Evolutionary conservation across 768 basidiomycete genomes (phyloP).

Genomic region (Suillus cothurnatus): DNA sequence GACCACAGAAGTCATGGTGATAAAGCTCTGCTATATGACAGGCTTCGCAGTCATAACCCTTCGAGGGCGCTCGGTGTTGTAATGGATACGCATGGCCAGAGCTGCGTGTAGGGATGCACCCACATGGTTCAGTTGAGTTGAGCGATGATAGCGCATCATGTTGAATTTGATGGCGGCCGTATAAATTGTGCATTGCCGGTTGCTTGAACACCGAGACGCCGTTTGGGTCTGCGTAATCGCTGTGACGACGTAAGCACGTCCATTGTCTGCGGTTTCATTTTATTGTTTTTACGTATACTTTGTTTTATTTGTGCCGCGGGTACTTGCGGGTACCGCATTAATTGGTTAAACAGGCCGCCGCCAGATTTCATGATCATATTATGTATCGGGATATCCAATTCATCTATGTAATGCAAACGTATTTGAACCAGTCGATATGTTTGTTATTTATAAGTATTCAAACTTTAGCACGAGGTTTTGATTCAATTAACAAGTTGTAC

Average conservation of each 20-base stretch:
- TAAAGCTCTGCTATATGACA: background rate
- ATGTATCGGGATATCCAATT: background rate
- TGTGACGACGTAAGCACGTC: background rate
- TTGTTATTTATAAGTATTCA: background rate
- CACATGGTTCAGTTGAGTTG: background rate
- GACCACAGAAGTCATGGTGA: background rate
- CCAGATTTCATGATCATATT: background rate
- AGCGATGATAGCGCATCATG: constrained; percentile 4
- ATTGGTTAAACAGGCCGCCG: background rate
- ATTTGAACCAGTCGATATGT: background rate
- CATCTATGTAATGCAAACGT: background rate
- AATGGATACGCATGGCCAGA: background rate
- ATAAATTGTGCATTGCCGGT: background rate
- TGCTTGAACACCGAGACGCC: background rate
- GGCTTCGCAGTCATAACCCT: background rate
- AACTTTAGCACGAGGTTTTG: background rate
- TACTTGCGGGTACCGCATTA: constrained; percentile 1
- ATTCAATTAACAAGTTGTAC: background rate
- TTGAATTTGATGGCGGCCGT: background rate
- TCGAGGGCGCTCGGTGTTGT: background rate
- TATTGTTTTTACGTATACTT: too few species aligned
- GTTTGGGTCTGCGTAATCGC: background rate
- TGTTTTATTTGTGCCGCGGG: constrained; percentile 5
- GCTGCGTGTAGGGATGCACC: background rate
- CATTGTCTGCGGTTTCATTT: background rate